Base-by-base conservation (phyloP, 2,329 filamentous ascomycete genomes). In the Tolypocladium pustulatum region DNA sequence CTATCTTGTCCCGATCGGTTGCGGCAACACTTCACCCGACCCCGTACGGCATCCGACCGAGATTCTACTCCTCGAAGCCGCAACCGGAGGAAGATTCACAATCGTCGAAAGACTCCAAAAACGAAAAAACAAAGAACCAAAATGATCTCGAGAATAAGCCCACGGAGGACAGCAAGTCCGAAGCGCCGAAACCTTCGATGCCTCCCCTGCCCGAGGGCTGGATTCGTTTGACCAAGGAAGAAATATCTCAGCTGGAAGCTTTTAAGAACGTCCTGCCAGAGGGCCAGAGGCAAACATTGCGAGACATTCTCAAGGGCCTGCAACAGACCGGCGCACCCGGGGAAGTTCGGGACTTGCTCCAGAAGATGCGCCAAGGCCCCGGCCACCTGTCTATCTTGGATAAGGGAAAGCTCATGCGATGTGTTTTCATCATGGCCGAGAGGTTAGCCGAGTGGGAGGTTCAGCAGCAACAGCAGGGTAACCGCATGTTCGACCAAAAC, bases 261-360 rank as follows among this genome's bases (percentile, higher is more conserved):
- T 78, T 89, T 61, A 72, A 88, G 60, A 82, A 82, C 63, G 76
- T 79, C 61, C 78, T 90, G 59, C 87, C 88, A 9, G 76, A 79
- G 58, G 78, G 79, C n/a, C 85, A 90, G 72, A 77, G 78, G 43
- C 73, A 82, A 56, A 75, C 80, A 27, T 71, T 91, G 60, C 78
- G 84, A 60, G 78, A 82, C 54, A 78, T 85, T 10, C 73, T 89
- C n/a, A 75, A 81, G 61, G 76, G 80, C 34, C 79, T 93, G 61
- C 84, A 86, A 73, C 78, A 79, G 61, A 79, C 85, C 49, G 91
- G 91, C 12, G 82, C 91, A 20, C 89, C 90, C 1, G 66, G 74
- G 27, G 89, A 91, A 68, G 73, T 91, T 22, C 80, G 82, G 58
- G 80, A 87, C 43, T 66, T 84, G 60, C 71, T 84, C 49, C 68